phyloP scores from a whole-genome alignment of 2,329 filamentous ascomycete species.

The Alternaria sp. region DNA sequence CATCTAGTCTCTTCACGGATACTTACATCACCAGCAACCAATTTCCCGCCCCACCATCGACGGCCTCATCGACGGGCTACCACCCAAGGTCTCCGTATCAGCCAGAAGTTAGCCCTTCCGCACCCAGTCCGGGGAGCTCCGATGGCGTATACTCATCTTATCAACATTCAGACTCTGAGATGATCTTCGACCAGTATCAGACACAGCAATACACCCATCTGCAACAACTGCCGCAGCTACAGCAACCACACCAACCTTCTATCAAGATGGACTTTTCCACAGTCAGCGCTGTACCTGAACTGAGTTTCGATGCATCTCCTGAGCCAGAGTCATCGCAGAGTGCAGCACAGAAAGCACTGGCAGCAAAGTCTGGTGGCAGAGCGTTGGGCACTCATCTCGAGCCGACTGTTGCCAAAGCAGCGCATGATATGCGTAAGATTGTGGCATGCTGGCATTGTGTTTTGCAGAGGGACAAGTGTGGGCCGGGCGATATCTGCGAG shows the following conservation, averaged over 20 bases:
- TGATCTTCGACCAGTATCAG: slow-evolving; percentile 26
- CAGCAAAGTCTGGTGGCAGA: slow-evolving; percentile 45
- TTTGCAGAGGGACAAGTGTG: slow-evolving; percentile 56
- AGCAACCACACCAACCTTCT: slow-evolving; percentile 4
- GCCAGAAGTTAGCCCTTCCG: slow-evolving; percentile 34
- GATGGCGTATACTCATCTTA: slow-evolving; percentile 37
- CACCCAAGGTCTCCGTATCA: slow-evolving; percentile 27
- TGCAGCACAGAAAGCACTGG: slow-evolving; percentile 29
- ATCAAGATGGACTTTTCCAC: slow-evolving; percentile 12
- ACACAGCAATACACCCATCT: slow-evolving; percentile 14
- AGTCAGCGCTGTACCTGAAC: slow-evolving; percentile 19
- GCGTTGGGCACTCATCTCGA: slow-evolving; percentile 48
- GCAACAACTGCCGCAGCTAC: slow-evolving; percentile 5
- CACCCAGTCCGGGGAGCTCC: slow-evolving; percentile 39
- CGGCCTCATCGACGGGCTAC: slow-evolving; percentile 28
- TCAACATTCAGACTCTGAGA: slow-evolving; percentile 33
- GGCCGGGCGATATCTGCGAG: slow-evolving; percentile 48
- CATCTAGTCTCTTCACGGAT: slow-evolving; percentile 34
- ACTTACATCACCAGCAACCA: slow-evolving; percentile 28
- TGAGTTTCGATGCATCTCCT: slow-evolving; percentile 32
- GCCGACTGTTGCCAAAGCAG: slow-evolving; percentile 49
- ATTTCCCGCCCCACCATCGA: slow-evolving; percentile 28
- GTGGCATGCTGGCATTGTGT: slow-evolving; percentile 58
- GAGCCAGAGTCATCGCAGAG: slow-evolving; percentile 31
- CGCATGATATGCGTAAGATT: slow-evolving; percentile 54